Evolutionary conservation across 2,329 filamentous ascomycete species (phyloP).

Genomic region (Paecilomyces variotii): DNA sequence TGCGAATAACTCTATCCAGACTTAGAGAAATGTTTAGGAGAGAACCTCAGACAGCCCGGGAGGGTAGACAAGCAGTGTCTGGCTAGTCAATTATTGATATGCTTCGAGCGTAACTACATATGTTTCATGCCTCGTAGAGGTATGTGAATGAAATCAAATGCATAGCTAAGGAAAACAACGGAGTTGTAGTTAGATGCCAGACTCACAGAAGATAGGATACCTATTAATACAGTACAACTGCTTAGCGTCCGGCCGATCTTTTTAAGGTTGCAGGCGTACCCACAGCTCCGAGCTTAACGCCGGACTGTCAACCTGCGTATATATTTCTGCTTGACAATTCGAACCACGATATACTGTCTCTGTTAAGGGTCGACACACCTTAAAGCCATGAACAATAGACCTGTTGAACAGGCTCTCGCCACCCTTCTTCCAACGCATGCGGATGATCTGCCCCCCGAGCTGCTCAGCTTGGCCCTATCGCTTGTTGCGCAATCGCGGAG

Average conservation of each 20-base stretch:
- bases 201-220: not conserved
- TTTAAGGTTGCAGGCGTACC: not conserved
- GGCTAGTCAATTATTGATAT: not conserved
- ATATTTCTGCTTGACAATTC: slow-evolving; percentile 2
- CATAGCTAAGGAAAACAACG: not conserved
- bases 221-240: no score
- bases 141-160: not conserved
- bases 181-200: not conserved
- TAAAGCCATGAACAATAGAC: slow-evolving; percentile 58
- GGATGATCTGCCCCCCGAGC: slow-evolving; percentile 57
- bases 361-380: not conserved
- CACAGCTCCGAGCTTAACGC: not conserved
- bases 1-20: no score
- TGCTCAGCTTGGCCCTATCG: slow-evolving; percentile 63
- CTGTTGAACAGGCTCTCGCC: slow-evolving; percentile 65
- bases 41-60: not conserved
- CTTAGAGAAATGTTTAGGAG: not conserved
- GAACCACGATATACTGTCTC: slow-evolving; percentile 4
- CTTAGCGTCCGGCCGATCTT: not conserved
- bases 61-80: not conserved
- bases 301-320: not conserved
- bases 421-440: slow-evolving; percentile 67
- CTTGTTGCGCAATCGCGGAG: slow-evolving; percentile 73
- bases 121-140: not conserved
- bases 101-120: not conserved